Base-by-base conservation (phyloP, 225 moss, liverwort and hornwort species). In the Bryoerythrophyllum caledonicum region DNA sequence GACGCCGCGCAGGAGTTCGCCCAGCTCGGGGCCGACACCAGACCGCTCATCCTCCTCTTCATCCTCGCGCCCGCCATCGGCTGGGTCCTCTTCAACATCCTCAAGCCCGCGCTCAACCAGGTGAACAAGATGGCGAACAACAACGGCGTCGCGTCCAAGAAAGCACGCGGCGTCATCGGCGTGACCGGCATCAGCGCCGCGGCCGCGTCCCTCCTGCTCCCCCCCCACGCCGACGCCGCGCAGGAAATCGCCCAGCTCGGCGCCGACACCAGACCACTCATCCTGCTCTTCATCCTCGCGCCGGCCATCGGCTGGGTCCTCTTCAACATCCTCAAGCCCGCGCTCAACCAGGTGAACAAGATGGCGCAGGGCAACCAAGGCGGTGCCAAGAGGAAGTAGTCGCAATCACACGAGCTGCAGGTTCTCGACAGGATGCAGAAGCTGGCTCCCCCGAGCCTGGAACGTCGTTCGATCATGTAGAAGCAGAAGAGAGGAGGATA, bases 261-360 rank as follows among this genome's bases (percentile, higher is more conserved):
- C 38, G 92, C 85, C 2, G 97, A 97, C 79, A 91, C 80, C 69
- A 87, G 94, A 75, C 91, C 89, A 0, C 34, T 82, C 27, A 79
- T 99, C 53, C 65, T 95, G 6, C 70, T 99, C 25, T 48, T 94
- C 46, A 85, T 99, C 41, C 76, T 96, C 6, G 66, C 87, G 34
- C 96, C 96, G 2, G 96, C 96, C 4, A 69, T 96, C 28, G 96
- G 96, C 24, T 96, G 96, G 96, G 96, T 96, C 26, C 75, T 94
- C 27, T 96, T 79, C 78, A 96, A 96, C 70, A 96, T 96, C 24
- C 58, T 96, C 72, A 74, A 75, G 67, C 96, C 96, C 2, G 92
- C 96, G 1, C 57, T 96, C 79, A 96, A 91, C 76, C 96, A 96
- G 81, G 34, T 94, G 7, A 44, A 87, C 82, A 96, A 86, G 78